Conservation (phyloP, 305 asterid species). For the Ajuga reptans region DNA sequence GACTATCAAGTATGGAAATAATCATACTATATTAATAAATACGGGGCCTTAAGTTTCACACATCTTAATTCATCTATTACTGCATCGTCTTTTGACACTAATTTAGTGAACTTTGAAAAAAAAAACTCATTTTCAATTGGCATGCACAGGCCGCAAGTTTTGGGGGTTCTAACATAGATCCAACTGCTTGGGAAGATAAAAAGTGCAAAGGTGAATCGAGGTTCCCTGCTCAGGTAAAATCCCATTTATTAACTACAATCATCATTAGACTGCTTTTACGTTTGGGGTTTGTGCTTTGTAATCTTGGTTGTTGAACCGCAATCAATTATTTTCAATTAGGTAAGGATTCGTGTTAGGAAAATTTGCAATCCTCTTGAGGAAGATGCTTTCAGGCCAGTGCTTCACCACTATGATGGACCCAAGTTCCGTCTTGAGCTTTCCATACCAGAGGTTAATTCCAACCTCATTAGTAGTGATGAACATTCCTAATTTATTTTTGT, state of each 20-base stretch:
- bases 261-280: background rate
- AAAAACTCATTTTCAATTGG: background rate
- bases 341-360: conserved; percentile 66
- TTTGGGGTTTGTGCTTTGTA: background rate
- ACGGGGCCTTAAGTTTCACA: background rate
- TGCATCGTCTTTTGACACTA: background rate
- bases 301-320: conserved; percentile 9
- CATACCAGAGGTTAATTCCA: conserved; percentile 66
- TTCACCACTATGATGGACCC: conserved; percentile 96
- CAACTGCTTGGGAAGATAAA: conserved; percentile 98
- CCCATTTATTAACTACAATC: background rate
- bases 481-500: background rate
- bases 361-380: conserved; percentile 80
- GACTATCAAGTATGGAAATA: background rate
- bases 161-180: conserved; percentile 95
- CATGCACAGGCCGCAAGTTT: conserved; percentile 60
- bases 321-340: conserved; percentile 35
- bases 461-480: background rate
- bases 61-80: background rate
- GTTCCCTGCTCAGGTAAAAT: conserved; percentile 90
- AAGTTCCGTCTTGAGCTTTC: conserved; percentile 95
- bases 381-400: conserved; percentile 89
- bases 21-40: background rate
- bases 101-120: background rate
- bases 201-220: conserved; percentile 96